Evolutionary conservation across 2,329 filamentous ascomycete species (phyloP), one percentile per base, ranked within the genome.

Genomic region (Cladosporium sp.): DNA sequence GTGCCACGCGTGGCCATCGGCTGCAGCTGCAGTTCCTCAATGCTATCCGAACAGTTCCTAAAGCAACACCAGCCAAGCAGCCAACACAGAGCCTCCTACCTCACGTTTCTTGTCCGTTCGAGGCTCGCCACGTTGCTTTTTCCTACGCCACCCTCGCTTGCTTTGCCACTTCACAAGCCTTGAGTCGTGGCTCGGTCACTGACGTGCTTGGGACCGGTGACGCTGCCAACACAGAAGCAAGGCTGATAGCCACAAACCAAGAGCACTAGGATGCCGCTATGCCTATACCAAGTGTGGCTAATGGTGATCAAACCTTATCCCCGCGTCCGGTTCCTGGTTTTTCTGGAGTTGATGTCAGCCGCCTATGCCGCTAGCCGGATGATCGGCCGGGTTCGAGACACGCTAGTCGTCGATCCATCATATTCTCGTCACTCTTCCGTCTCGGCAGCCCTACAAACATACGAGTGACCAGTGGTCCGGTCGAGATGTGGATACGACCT

Each of bases 241-340:
- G 58, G 58, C 46, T 34, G 25, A 34, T 21, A 46, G 36, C 18
- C 39, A 23, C 26, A 26, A 34, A 26, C 36, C 43, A 30, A 48
- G 57, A 59, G n/a, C 5, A 46, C 39, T 46, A 46, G 39, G 23
- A 39, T 3, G 54, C 56, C 39, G 56, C 46, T 36, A 51, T 51
- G 16, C 58, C 58, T 51, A 61, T 61, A 61, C 2, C 26, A 28
- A 51, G 14, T 23, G 26, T 21, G 28, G 25, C 30, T 61, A 34
- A 34, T 49, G 58, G 21, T 21, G 60, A 63, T 63, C 60, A 43
- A 56, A 56, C 46, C 18, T 51, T 63, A 46, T 51, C 60, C 54
- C 60, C 49, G 60, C 60, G 46, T 54, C 25, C 26, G 30, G n/a
- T 46, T 56, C 32, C 49, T 32, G 60, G 49, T 56, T 36, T 56